Percentiles rank a stretch among this genome's conserved stretches.
These are phyloP conservation scores for Cyclocybe cylindracea DNA, from an alignment of 768 basidiomycete genomes.

Conservation along the genomic window DNA sequence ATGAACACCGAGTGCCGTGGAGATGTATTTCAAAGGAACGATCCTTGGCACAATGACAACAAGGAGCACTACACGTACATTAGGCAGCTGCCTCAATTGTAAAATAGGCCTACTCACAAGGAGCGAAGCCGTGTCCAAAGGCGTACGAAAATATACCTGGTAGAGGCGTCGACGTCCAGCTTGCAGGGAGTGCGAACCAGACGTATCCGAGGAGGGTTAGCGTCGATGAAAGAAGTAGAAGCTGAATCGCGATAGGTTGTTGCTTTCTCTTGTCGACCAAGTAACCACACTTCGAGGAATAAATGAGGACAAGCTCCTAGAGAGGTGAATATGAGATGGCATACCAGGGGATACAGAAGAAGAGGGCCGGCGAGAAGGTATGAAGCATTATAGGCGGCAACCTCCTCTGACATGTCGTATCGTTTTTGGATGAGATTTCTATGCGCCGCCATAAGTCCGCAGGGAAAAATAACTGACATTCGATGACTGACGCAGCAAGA, in stretches of 20 bases:
- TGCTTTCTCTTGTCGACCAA: slow-evolving; percentile 61
- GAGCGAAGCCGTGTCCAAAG: slow-evolving; percentile 72
- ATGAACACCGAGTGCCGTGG: slow-evolving; percentile 76
- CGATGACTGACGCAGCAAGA: slow-evolving; percentile 60
- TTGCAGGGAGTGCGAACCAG: slow-evolving; percentile 67
- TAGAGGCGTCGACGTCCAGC: slow-evolving; percentile 54
- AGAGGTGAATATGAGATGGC: slow-evolving; percentile 16
- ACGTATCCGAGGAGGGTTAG: slow-evolving; percentile 61
- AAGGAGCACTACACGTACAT: slow-evolving; percentile 52
- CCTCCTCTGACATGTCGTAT: slow-evolving; percentile 58
- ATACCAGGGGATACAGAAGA: slow-evolving; percentile 68
- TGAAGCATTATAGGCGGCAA: slow-evolving; percentile 66
- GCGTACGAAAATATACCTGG: slow-evolving; percentile 67
- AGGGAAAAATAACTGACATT: neutral
- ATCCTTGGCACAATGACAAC: slow-evolving; percentile 76
- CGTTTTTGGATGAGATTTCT: slow-evolving; percentile 77
- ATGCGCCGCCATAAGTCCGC: slow-evolving; percentile 5
- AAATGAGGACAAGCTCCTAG: neutral
- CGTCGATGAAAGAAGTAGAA: slow-evolving; percentile 59
- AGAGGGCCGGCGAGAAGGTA: slow-evolving; percentile 72
- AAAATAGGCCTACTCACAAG: slow-evolving; percentile 44
- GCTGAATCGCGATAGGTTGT: slow-evolving; percentile 55
- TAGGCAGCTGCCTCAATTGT: neutral
- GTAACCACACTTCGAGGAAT: slow-evolving; percentile 54
- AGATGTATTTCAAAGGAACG: slow-evolving; percentile 70